phyloP scores from a whole-genome alignment of 108 stramenopile genomes.

The Cyclotella cryptica region DNA sequence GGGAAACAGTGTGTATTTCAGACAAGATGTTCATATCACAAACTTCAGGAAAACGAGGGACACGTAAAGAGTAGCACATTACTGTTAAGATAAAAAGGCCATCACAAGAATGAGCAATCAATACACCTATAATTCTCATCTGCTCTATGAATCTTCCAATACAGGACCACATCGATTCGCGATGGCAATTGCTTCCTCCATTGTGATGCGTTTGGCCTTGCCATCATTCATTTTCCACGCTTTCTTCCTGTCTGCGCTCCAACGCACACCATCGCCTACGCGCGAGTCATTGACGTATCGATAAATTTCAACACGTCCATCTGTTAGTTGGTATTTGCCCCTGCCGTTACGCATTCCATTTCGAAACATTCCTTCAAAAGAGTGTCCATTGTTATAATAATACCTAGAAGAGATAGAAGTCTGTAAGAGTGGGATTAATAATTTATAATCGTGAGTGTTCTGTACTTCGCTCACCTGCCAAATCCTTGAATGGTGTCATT shows the following conservation, averaged over 20 bases:
- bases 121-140: no score
- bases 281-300: conserved; percentile 61
- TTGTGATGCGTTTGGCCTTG: conserved; percentile 36
- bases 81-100: no score
- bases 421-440: neutral
- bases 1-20: no score
- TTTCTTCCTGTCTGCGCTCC: conserved; percentile 66
- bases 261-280: conserved; percentile 66
- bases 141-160: conserved; percentile 30
- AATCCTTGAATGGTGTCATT: conserved; percentile 62
- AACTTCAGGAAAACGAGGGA: no score
- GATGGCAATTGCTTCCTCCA: conserved; percentile 39
- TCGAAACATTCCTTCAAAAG: conserved; percentile 64
- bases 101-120: no score
- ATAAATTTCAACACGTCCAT: conserved; percentile 66
- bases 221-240: conserved; percentile 59
- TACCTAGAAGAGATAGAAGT: conserved; percentile 21
- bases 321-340: conserved; percentile 65
- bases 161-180: conserved; percentile 44
- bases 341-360: conserved; percentile 60
- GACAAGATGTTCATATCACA: no score
- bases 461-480: conserved; percentile 30
- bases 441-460: neutral
- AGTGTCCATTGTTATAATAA: conserved; percentile 62
- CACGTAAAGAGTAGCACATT: no score